A percentile compares a stretch with the other conserved stretches of the same genome.
Conservation (phyloP, 768 basidiomycete species). For the Leccinum variicolor region DNA sequence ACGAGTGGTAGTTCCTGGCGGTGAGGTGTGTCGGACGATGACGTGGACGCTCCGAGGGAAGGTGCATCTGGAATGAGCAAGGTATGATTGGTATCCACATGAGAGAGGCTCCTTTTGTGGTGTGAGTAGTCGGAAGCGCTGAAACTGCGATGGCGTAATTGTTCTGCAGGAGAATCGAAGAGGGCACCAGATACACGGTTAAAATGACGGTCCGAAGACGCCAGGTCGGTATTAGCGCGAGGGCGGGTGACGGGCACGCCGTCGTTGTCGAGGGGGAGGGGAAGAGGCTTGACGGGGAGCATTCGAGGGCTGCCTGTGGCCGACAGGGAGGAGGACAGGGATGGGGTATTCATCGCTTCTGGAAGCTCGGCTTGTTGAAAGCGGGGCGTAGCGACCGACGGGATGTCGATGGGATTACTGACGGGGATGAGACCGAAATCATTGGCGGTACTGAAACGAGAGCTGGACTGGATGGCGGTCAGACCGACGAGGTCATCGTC, state of each 20-base stretch:
- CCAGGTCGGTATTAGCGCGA: constrained; percentile 27
- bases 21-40: constrained; percentile 4
- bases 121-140: constrained; percentile 6
- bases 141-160: constrained; percentile 20
- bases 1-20: neutral
- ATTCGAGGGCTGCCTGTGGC: neutral
- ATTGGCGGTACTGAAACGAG: constrained; percentile 47
- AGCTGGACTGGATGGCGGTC: constrained; percentile 46
- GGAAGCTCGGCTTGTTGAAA: neutral
- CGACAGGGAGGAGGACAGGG: neutral
- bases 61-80: constrained; percentile 2
- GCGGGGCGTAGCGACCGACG: neutral
- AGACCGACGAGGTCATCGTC: constrained; percentile 51
- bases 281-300: constrained; percentile 3
- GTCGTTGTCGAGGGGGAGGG: neutral
- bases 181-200: constrained; percentile 9
- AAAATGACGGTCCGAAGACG: neutral
- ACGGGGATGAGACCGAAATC: constrained; percentile 42
- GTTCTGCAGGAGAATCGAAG: constrained; percentile 7
- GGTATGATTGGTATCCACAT: neutral
- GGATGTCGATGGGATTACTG: constrained; percentile 6
- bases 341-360: neutral
- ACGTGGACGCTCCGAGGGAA: constrained; percentile 2
- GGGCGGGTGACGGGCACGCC: constrained; percentile 9
- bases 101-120: neutral